Percentiles rank a stretch among this genome's conserved stretches.
Evolutionary conservation across 2,329 filamentous ascomycete species (phyloP).

Genomic region (Colletotrichum chlorophyti): DNA sequence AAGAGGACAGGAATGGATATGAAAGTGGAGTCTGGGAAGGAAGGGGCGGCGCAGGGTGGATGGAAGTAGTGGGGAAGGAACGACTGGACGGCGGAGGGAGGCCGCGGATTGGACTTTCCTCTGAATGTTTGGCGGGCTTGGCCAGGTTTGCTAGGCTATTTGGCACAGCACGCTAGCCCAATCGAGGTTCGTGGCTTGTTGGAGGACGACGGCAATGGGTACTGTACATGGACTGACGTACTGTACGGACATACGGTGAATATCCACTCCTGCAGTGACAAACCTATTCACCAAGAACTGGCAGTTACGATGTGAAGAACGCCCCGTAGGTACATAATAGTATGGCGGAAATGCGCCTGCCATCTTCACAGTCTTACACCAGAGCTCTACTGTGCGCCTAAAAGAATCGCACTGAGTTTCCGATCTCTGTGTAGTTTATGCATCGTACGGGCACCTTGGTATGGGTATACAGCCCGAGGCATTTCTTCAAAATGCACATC

Average conservation of each 20-base stretch:
- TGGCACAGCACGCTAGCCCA: not conserved
- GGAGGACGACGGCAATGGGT: not conserved
- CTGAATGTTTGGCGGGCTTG: not conserved
- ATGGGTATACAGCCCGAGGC: too few relatives aligned
- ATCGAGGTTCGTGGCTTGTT: not conserved
- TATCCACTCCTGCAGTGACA: not conserved
- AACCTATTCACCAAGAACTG: not conserved
- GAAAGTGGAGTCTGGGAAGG: not conserved
- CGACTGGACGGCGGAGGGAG: too few relatives aligned
- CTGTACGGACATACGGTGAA: conserved; percentile 7
- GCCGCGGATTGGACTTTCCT: too few relatives aligned
- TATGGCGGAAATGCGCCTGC: too few relatives aligned
- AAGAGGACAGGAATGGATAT: not conserved
- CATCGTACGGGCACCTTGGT: too few relatives aligned
- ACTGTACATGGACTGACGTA: not conserved
- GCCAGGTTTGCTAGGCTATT: not conserved
- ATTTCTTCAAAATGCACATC: too few relatives aligned
- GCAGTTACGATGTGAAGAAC: not conserved
- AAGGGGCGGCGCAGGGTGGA: not conserved
- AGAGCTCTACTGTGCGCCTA: not conserved
- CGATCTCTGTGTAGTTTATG: too few relatives aligned
- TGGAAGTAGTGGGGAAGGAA: not conserved
- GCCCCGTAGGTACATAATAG: too few relatives aligned
- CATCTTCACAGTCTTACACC: not conserved
- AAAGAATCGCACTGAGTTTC: too few relatives aligned